These are phyloP conservation scores for Boeremia lycopersici DNA, from an alignment of 2,329 filamentous ascomycete species.

Conservation along the genomic window DNA sequence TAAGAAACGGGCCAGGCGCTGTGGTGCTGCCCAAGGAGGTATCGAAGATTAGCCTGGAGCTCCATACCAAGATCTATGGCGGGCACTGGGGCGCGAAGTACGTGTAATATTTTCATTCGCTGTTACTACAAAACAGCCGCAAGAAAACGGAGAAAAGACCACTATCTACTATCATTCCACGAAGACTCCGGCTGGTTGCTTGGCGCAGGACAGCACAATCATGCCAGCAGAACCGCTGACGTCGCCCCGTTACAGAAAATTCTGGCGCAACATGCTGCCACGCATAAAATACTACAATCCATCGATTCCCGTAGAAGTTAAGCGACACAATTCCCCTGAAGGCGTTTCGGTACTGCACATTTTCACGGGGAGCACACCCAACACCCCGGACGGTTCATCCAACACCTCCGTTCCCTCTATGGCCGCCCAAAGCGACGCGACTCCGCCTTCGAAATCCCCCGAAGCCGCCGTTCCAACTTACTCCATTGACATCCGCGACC, in stretches of 20 bases:
- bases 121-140: background rate
- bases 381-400: constrained; percentile 10
- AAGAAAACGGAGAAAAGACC: too few species aligned
- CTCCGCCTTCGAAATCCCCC: constrained; percentile 33
- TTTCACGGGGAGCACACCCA: constrained; percentile 30
- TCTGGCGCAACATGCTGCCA: constrained; percentile 83
- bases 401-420: constrained; percentile 21
- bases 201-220: background rate
- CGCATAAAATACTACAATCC: constrained; percentile 96
- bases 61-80: constrained; percentile 64
- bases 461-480: constrained; percentile 47
- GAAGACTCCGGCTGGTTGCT: background rate
- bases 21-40: constrained; percentile 78
- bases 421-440: constrained; percentile 20
- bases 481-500: constrained; percentile 64
- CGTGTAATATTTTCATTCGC: constrained; percentile 2
- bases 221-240: background rate
- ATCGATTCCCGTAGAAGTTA: constrained; percentile 78
- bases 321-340: constrained; percentile 62
- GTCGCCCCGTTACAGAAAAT: constrained; percentile 65
- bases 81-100: constrained; percentile 79
- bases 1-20: constrained; percentile 83
- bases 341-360: constrained; percentile 41
- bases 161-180: background rate
- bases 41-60: constrained; percentile 75